Evolutionary conservation across 2,329 filamentous ascomycete species (phyloP).

Genomic region (Fusarium compactum): DNA sequence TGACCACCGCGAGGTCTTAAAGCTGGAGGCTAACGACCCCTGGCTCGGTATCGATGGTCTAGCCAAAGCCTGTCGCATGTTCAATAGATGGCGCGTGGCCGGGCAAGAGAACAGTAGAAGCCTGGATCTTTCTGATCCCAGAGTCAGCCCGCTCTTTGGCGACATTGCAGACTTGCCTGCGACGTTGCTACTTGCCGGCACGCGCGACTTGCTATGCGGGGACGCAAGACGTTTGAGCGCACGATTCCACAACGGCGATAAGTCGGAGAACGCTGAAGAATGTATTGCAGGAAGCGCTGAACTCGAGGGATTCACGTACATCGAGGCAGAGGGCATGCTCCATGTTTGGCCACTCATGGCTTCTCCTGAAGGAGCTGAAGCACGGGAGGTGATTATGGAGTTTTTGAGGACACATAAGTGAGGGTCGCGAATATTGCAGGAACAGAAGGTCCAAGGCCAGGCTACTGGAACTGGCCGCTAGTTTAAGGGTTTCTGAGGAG

Average conservation of each 20-base stretch:
- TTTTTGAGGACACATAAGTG: background rate
- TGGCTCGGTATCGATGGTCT: no score
- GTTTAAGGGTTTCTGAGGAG: no score
- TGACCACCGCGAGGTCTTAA: accelerated
- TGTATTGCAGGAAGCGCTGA: background rate
- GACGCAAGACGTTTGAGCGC: background rate
- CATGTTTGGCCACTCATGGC: constrained; percentile 7
- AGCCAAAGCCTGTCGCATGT: no score
- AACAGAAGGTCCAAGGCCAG: no score
- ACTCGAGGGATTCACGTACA: background rate
- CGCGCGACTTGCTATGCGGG: background rate
- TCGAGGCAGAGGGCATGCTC: background rate
- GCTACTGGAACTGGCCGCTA: no score
- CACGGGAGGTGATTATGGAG: background rate
- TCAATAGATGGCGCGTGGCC: no score
- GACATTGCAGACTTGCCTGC: background rate
- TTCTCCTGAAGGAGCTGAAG: background rate
- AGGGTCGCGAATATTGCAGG: no score
- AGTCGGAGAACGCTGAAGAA: accelerated
- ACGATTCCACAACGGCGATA: accelerated
- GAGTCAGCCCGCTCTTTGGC: background rate
- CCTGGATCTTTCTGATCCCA: background rate
- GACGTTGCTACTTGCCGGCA: background rate
- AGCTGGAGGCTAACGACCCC: no score
- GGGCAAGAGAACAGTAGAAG: accelerated